Evolutionary conservation across 495 filamentous ascomycete genomes (phyloP), one percentile per base, ranked within the genome.

Genomic region (Poronia punctata): DNA sequence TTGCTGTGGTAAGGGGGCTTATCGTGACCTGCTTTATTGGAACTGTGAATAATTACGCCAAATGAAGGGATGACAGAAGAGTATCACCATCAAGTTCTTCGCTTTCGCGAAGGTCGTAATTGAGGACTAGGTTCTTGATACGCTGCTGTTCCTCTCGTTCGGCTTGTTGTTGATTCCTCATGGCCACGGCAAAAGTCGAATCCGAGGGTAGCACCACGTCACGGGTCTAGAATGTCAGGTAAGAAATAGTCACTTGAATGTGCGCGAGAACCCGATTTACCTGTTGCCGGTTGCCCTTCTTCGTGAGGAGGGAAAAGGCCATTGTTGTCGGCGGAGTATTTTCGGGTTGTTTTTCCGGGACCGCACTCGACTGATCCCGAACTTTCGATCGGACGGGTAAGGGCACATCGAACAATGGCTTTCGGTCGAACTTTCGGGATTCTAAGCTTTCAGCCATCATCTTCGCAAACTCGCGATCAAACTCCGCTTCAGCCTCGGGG

Each of bases 381-480:
- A 70, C 66, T 52, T 80, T 83, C 10, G 84, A 73, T 45, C 85
- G 78, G 62, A 99, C 89, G 1, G 92, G 92, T 14, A 99, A 57
- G 1, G 93, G 88, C 21, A 97, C 84, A 54, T 99, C 92, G 55
- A 99, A 95, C 29, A 93, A 67, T 22, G 81, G 79, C 62, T 94
- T 96, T 30, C 92, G 86, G 52, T 99, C 90, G 49, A 93, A 92
- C 50, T 90, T 92, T 38, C 93, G 75, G 6, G 88, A 86, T 25
- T 97, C 93, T 58, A 93, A 65, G 67, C 89, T 95, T 54, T 99
- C 92, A 46, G 88, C 74, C 93, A 97, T 96, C 80, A 99, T 85
- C 62, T 96, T 97, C 12, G 93, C 89, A 60, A 93, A 88, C 65
- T 97, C 92, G 52, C 92, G 86, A 52, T 97, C 93, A 53, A 99